phyloP scores from a whole-genome alignment of 768 basidiomycete species.

The Termitomyces sp. region DNA sequence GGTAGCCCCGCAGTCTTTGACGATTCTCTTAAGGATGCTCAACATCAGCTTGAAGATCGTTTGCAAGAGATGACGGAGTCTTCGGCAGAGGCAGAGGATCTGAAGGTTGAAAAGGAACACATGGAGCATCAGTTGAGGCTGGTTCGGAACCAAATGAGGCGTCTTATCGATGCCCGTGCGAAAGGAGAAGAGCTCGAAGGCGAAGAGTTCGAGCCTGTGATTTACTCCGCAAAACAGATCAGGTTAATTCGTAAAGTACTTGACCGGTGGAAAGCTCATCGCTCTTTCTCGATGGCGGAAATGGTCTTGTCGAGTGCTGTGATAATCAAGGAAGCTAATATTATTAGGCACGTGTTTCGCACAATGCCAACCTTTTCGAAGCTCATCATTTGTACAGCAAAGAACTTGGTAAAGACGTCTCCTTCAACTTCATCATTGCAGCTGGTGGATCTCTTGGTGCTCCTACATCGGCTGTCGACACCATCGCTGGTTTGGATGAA shows the following conservation, averaged over 20 bases:
- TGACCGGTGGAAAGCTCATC: slow-evolving; percentile 80
- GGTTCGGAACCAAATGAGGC: slow-evolving; percentile 79
- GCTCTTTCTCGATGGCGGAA: slow-evolving; percentile 92
- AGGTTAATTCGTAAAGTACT: slow-evolving; percentile 79
- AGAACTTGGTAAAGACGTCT: slow-evolving; percentile 81
- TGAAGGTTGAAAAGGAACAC: slow-evolving; percentile 88
- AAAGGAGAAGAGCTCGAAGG: slow-evolving; percentile 72
- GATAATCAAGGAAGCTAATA: slow-evolving; percentile 89
- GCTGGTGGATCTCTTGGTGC: slow-evolving; percentile 75
- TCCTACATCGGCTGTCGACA: slow-evolving; percentile 80
- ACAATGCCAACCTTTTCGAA: neutral
- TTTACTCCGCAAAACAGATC: slow-evolving; percentile 80
- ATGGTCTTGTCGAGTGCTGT: slow-evolving; percentile 80
- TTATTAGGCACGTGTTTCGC: slow-evolving; percentile 61
- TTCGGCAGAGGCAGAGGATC: slow-evolving; percentile 72
- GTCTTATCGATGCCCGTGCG: slow-evolving; percentile 71
- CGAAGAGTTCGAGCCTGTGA: slow-evolving; percentile 69
- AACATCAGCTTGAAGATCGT: slow-evolving; percentile 72
- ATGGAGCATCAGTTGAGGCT: slow-evolving; percentile 86
- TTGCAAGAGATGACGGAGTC: slow-evolving; percentile 54
- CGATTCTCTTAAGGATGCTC: slow-evolving; percentile 63
- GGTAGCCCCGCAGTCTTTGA: slow-evolving; percentile 62
- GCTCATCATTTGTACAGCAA: slow-evolving; percentile 44
- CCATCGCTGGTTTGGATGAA: slow-evolving; percentile 82
- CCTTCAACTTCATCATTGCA: slow-evolving; percentile 92